Conservation (phyloP, 352 stramenopile species). For the Pythium grandisporangium region DNA sequence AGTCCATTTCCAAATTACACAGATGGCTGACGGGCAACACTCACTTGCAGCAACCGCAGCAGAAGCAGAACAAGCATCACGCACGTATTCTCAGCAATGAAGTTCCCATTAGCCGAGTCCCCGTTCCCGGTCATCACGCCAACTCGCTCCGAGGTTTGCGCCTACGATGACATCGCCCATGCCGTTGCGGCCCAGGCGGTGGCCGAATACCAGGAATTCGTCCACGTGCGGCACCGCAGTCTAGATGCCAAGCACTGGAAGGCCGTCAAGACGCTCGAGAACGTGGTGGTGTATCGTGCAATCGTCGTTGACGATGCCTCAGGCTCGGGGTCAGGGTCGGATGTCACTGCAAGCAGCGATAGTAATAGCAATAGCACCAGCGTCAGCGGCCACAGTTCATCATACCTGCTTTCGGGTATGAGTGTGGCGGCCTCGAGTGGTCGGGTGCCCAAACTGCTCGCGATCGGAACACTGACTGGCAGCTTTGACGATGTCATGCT, state of each 20-base stretch:
- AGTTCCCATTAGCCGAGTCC: constrained; percentile 10
- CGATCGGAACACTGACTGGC: constrained; percentile 33
- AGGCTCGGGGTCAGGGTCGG: too few relatives aligned
- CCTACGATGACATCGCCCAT: constrained; percentile 3
- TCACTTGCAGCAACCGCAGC: too few relatives aligned
- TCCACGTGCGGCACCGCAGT: neutral
- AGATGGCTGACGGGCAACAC: too few relatives aligned
- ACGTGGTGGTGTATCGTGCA: constrained; percentile 29
- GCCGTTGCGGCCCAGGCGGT: constrained; percentile 2
- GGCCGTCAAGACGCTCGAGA: constrained; percentile 12
- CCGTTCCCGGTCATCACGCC: constrained; percentile 3
- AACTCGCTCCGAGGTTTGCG: neutral
- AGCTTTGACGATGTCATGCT: constrained; percentile 60
- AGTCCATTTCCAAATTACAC: too few relatives aligned
- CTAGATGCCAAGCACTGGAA: constrained; percentile 1
- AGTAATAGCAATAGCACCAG: too few relatives aligned
- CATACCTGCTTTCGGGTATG: too few relatives aligned
- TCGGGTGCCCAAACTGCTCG: constrained; percentile 33
- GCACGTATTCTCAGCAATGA: constrained; percentile 9
- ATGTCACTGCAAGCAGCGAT: too few relatives aligned
- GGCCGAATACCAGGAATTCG: constrained; percentile 7
- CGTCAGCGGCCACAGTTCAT: too few relatives aligned
- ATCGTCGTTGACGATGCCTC: constrained; percentile 13
- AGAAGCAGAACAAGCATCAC: too few relatives aligned
- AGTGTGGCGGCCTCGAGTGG: constrained; percentile 9